Base-by-base conservation (phyloP, 2,329 filamentous ascomycete genomes). In the Knufia fluminis region DNA sequence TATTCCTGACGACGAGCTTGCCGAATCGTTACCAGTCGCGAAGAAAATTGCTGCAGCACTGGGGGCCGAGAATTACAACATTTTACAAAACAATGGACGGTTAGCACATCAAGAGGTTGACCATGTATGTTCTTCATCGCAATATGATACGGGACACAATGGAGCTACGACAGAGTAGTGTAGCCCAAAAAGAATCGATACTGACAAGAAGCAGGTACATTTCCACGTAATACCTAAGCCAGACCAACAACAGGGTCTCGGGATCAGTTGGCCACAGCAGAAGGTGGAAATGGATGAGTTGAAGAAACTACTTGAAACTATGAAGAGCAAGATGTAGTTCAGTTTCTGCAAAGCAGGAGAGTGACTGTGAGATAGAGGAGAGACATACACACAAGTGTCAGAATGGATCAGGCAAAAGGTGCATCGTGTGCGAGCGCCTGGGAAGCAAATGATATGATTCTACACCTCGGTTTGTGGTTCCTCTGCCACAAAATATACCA, bases 211-310 rank as follows among this genome's bases (percentile, higher is more conserved):
- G 8, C 56, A 88, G 83, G 85, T 94, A 58, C 90, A 96, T 66
- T 91, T 98, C 69, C 92, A 98, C 64, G 83, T 97, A 85, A 98
- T 98, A 55, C 92, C 92, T 31, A 98, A 98, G 75, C 91, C 92
- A 46, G 94, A 87, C 62, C 73, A 82, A 60, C 63, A 74, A 31
- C 86, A 97, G 66, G 92, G 92, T 4, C 72, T 98, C 46, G 80
- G 77, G 3, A 76, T 97, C 58, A 66, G 70, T 28, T 98, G 92
- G 92, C 88, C 90, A 17, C 73, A 82, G 55, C 77, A 86, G 68
- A 68, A 73, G 53, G 77, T 78, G 1, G 83, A 95, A 60, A 94
- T 92, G 84, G 86, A 87, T 1, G 78, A 82, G 64, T 71, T 98
- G 60, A 86, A 90, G 75, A 79, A 78, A 55, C 71, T 94, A 53